Conservation (phyloP, 169 alveolate genomes). For the Eimeria brunetti region DNA sequence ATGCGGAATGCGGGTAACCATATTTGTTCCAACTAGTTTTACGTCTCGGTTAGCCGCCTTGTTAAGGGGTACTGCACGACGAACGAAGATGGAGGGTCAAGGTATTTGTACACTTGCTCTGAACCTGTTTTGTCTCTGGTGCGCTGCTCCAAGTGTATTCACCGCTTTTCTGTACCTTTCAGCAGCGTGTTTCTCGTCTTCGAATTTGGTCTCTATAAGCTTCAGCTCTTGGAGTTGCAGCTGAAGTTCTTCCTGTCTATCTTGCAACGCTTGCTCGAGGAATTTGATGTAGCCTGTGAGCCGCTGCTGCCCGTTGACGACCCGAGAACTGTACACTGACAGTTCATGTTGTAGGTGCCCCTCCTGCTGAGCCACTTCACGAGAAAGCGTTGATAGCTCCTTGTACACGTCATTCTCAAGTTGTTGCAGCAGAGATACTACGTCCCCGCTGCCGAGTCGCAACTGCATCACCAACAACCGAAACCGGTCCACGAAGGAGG, state of each 20-base stretch:
- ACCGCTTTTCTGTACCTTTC: constrained; percentile 30
- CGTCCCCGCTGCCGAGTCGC: constrained; percentile 58
- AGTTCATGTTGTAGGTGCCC: constrained; percentile 59
- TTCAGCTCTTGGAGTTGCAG: constrained; percentile 55
- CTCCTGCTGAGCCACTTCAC: constrained; percentile 77
- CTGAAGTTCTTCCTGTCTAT: constrained; percentile 51
- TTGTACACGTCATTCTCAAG: constrained; percentile 44
- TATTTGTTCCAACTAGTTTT: not conserved
- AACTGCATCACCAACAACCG: constrained; percentile 52
- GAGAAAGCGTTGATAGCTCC: constrained; percentile 49
- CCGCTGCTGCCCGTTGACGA: constrained; percentile 37
- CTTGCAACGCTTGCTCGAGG: constrained; percentile 74
- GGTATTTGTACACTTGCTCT: not conserved
- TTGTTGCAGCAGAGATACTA: constrained; percentile 64
- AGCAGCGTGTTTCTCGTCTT: constrained; percentile 28
- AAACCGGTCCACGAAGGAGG: constrained; percentile 52
- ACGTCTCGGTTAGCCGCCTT: not conserved
- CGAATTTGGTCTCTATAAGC: constrained; percentile 55
- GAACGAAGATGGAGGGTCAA: constrained; percentile 19
- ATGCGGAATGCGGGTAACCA: not conserved
- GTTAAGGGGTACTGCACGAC: constrained; percentile 31
- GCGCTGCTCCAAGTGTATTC: constrained; percentile 5
- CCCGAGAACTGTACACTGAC: constrained; percentile 57
- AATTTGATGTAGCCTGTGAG: constrained; percentile 63
- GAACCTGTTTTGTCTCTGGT: not conserved